Base-by-base conservation (phyloP, 1,284 basidiomycete genomes). In the Trametes pubescens region DNA sequence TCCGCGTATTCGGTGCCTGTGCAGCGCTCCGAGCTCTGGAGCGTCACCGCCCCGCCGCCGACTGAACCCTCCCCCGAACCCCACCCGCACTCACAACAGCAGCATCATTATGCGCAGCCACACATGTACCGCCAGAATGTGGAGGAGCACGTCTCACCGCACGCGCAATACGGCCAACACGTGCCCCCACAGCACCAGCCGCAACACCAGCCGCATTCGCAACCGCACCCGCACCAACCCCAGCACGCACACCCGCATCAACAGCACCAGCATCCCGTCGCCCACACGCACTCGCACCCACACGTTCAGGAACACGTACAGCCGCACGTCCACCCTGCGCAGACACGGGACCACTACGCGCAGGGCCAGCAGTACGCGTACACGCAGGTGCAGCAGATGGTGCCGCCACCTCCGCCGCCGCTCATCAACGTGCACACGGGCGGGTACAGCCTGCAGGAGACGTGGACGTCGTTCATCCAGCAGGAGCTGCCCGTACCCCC, bases 391-490 rank as follows among this genome's bases (percentile, higher is more conserved):
- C 61, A 59, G 47, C 70, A 66, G 62, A 66, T 61, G 57, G 38
- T 59, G 52, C 54, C 55, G 59, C 53, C 61, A 24, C 59, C 47
- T 9, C 64, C 59, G 24, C 57, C 51, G 21, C 64, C 64, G 53
- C 51, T 66, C 48, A 38, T 65, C 51, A 56, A 62, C 32, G 65
- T 65, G 66, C 61, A 68, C 55, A 51, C 64, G 46, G 63, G 58
- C 59, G 47, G 67, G 62, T 72, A 72, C 62, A 76, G 72, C 35
- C 63, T 77, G 65, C 70, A 72, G 64, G 76, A 77, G 63, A 73
- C 76, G 54, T 76, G 76, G 76, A 73, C 71, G 61, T 73, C 75
- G 64, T 76, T 77, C 56, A 72, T 74, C 59, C 76, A 77, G 44
- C 75, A 78, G n/a, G 73, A 76, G 69, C 67, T 76, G 14, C 60